Percentiles rank a stretch among this genome's conserved stretches.
phyloP scores from a whole-genome alignment of 495 filamentous ascomycete species.

The Cercophora newfieldiana region DNA sequence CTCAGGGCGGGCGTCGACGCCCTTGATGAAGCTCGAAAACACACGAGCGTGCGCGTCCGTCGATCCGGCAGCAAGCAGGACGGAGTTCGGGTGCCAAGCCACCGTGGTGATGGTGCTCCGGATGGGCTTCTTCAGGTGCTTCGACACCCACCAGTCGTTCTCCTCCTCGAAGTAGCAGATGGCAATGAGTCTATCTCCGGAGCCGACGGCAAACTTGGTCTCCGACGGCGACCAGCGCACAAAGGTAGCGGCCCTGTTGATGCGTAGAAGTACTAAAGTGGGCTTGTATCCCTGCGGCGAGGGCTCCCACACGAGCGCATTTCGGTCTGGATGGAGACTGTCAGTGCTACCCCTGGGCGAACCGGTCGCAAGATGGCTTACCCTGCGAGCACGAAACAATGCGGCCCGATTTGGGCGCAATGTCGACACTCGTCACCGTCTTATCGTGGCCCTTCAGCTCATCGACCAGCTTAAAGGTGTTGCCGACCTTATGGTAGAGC shows the following conservation, averaged over 20 bases:
- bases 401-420: slow-evolving; percentile 82
- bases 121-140: slow-evolving; percentile 97
- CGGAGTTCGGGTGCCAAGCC: slow-evolving; percentile 95
- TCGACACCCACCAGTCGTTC: slow-evolving; percentile 99
- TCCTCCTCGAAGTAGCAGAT: slow-evolving; percentile 98
- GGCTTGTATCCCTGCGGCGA: slow-evolving; percentile 92
- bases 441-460: slow-evolving; percentile 97
- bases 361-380: slow-evolving; percentile 29
- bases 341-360: not conserved
- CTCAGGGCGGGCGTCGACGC: slow-evolving; percentile 82
- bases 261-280: slow-evolving; percentile 92
- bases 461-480: slow-evolving; percentile 79
- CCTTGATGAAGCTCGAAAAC: slow-evolving; percentile 94
- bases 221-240: slow-evolving; percentile 97
- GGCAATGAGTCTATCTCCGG: slow-evolving; percentile 92
- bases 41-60: slow-evolving; percentile 98
- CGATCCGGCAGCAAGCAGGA: slow-evolving; percentile 88
- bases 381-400: slow-evolving; percentile 98
- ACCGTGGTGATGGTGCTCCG: slow-evolving; percentile 92
- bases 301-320: slow-evolving; percentile 96
- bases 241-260: slow-evolving; percentile 94
- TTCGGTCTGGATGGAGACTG: slow-evolving; percentile 73
- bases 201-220: slow-evolving; percentile 95
- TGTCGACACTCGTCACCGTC: slow-evolving; percentile 92
- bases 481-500: slow-evolving; percentile 75